Evolutionary conservation across 306 rosid genomes (phyloP), one percentile per base, ranked within the genome.

Genomic region (Sesbania bispinosa): DNA sequence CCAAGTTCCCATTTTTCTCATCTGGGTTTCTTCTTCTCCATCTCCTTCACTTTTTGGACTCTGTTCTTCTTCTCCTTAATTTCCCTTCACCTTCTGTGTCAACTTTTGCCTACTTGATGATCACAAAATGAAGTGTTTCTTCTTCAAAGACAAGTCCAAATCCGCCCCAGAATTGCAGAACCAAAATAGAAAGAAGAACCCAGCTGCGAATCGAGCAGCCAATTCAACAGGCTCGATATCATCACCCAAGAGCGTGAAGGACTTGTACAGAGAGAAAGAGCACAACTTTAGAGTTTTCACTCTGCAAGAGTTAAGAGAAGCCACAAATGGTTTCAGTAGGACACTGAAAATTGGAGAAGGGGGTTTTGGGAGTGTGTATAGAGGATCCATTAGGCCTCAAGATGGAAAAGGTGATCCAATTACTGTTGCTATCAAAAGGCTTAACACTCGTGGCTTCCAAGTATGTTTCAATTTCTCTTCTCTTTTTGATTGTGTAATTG

Each of bases 351-450:
- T 95, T 62, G 99, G 99, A 11, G 97, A 95, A 82, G 99, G 99
- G 16, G 99, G 99, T 2, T 95, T 89, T 77, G 99, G 99, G 14
- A 84, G 88, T 62, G 99, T 95, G 0, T 95, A 89, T 54, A 92
- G 53, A 78, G 99, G 96, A 23, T 79, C 78, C 4, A 80, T 95
- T 51, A 41, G 1, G 54, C 93, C 96, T 51, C 55, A 35, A 5
- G 18, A 70, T 82, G 83, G 85, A 43, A 53, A 48, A 24, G 96
- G 83, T 11, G 84, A 77, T 23, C 86, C 96, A 14, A 7, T 76
- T 36, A 55, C 63, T 0, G 99, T 92, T 43, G 99, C 99, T 45
- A 86, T 95, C 0, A 95, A 95, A 77, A 89, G 58, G 79, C 91
- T 95, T 54, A 95, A 92, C 78, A 85, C 79, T 3, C 86, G 79